These are phyloP conservation scores for Diaporthe sp. DNA, from an alignment of 2,329 filamentous ascomycete genomes.

Conservation along the genomic window DNA sequence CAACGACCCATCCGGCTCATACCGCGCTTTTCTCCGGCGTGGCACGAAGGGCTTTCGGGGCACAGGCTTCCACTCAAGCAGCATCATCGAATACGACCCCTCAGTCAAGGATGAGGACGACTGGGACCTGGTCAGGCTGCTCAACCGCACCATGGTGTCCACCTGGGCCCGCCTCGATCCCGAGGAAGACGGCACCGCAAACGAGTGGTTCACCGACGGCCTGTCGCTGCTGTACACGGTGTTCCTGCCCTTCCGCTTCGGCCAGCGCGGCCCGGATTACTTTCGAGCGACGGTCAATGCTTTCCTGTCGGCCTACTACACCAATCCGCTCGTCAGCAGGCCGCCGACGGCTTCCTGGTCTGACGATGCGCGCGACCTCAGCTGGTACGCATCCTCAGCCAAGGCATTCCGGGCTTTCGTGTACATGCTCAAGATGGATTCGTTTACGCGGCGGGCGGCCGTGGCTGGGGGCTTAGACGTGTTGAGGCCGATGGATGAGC, in stretches of 20 bases:
- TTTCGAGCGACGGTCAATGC: slow-evolving; percentile 44
- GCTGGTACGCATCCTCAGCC: slow-evolving; percentile 31
- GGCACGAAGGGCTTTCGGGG: slow-evolving; percentile 17
- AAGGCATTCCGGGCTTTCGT: slow-evolving; percentile 23
- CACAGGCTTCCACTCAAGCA: slow-evolving; percentile 37
- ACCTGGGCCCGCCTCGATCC: slow-evolving; percentile 41
- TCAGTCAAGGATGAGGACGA: slow-evolving; percentile 42
- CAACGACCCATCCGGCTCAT: slow-evolving; percentile 39
- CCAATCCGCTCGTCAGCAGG: slow-evolving; percentile 43
- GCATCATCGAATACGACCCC: slow-evolving; percentile 46
- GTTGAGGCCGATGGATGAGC: slow-evolving; percentile 35
- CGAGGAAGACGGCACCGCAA: slow-evolving; percentile 26
- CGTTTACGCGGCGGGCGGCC: slow-evolving; percentile 33
- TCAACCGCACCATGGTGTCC: slow-evolving; percentile 44
- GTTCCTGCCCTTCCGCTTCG: slow-evolving; percentile 46
- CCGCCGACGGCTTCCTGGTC: slow-evolving; percentile 27
- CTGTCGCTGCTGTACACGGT: slow-evolving; percentile 39
- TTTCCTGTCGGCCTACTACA: slow-evolving; percentile 45
- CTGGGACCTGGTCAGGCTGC: slow-evolving; percentile 44
- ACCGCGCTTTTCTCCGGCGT: slow-evolving; percentile 44
- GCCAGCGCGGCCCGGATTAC: slow-evolving; percentile 42
- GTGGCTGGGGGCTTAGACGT: slow-evolving; percentile 15
- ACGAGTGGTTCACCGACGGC: slow-evolving; percentile 44
- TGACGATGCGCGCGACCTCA: background rate
- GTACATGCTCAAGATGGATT: slow-evolving; percentile 41